Evolutionary conservation across 257 asterid species (phyloP), one percentile per base, ranked within the genome.

Genomic region (Striga asiatica): DNA sequence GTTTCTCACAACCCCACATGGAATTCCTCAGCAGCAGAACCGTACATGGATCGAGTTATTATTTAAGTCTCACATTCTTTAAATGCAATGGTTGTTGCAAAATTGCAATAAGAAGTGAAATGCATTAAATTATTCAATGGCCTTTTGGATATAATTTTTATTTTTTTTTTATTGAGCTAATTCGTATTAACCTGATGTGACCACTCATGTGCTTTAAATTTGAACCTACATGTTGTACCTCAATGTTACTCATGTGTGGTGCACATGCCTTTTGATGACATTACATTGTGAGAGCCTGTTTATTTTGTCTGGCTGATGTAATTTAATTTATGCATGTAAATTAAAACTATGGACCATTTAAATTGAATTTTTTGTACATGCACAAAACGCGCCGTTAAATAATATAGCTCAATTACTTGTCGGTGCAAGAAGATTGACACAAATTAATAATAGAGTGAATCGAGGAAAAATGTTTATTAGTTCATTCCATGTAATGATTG

Each of bases 221-320:
- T 62, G 77, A 65, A 66, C 54, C 10, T 57, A 31, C 12, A 5
- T 41, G 54, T 53, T 25, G 58, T 21, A 47, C 29, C 68, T 17
- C 50, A 42, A 42, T 62, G n/a, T 10, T 66, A 47, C 58, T 71
- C 71, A 62, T 64, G 74, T 58, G 69, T 71, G 9, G 56, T 38
- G 76, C 78, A 65, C 67, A 71, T 73, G 76, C 54, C 54, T 53
- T 73, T n/a, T n/a, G n/a, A n/a, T 67, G 71, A 61, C 76, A 62
- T 46, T n/a, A n/a, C n/a, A n/a, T n/a, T n/a, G n/a, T n/a, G n/a
- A n/a, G n/a, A n/a, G n/a, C n/a, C n/a, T n/a, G n/a, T n/a, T n/a
- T n/a, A n/a, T n/a, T n/a, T n/a, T n/a, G n/a, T 49, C 35, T 23
- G 57, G 59, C 64, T 62, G 32, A 46, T 58, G 5, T 14, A 35